A percentile compares a stretch with the other conserved stretches of the same genome.
These are phyloP conservation scores for Nadsonia starkeyi-henricii DNA, from an alignment of 1,139 yeast genomes.

Conservation along the genomic window DNA sequence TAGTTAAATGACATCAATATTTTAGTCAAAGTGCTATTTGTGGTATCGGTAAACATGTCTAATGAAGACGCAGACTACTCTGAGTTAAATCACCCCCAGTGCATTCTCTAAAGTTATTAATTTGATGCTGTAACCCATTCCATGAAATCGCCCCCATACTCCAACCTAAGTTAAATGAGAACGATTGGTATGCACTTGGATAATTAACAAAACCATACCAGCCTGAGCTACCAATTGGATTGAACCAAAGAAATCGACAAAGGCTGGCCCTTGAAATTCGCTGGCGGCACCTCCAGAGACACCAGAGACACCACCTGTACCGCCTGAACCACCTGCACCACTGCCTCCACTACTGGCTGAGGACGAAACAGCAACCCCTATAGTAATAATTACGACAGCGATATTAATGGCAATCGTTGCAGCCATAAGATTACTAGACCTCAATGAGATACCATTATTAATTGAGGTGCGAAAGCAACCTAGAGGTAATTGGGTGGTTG, in stretches of 20 bases:
- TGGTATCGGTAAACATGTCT: too few species aligned
- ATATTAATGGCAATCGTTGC: slow-evolving; percentile 20
- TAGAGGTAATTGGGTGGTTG: slow-evolving; percentile 12
- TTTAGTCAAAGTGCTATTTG: slow-evolving; percentile 12
- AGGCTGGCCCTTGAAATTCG: slow-evolving; percentile 18
- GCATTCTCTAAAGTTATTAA: slow-evolving; percentile 18
- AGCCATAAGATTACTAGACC: slow-evolving; percentile 14
- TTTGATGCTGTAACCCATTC: slow-evolving; percentile 18
- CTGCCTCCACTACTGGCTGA: slow-evolving; percentile 8
- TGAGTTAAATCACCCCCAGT: slow-evolving; percentile 22
- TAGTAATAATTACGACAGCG: slow-evolving; percentile 16
- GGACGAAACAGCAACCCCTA: slow-evolving; percentile 11
- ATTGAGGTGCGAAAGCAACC: slow-evolving; percentile 22
- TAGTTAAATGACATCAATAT: slow-evolving; percentile 23
- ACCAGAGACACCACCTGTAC: slow-evolving; percentile 9
- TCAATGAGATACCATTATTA: slow-evolving; percentile 20
- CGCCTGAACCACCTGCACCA: slow-evolving; percentile 7
- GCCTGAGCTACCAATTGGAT: slow-evolving; percentile 21
- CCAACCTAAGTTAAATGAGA: slow-evolving; percentile 24
- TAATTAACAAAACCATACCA: slow-evolving; percentile 23
- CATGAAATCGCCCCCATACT: slow-evolving; percentile 20
- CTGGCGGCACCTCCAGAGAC: slow-evolving; percentile 10
- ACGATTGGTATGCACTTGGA: slow-evolving; percentile 21
- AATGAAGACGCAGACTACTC: slow-evolving; percentile 8
- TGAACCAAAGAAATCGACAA: slow-evolving; percentile 14